Conservation (phyloP, 257 asterid species). For the Schizonepeta tenuifolia region DNA sequence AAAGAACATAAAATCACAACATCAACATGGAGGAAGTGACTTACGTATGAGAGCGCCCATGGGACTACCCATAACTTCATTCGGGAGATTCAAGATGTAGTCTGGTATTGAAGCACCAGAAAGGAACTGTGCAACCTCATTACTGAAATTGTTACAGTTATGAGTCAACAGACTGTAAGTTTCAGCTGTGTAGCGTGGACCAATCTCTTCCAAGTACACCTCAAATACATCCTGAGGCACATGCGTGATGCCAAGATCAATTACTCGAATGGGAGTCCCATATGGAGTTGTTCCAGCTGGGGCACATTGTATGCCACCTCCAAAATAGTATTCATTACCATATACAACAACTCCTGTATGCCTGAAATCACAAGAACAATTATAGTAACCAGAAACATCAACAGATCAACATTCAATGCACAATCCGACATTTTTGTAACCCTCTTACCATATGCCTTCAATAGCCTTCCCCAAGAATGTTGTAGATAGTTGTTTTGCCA, state of each 20-base stretch:
- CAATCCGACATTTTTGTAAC: background rate
- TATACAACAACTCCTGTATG: constrained; percentile 94
- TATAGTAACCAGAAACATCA: background rate
- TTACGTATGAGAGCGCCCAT: constrained; percentile 85
- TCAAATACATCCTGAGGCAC: constrained; percentile 91
- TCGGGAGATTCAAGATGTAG: constrained; percentile 82
- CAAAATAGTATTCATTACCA: constrained; percentile 85
- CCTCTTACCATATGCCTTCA: constrained; percentile 88
- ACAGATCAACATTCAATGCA: background rate
- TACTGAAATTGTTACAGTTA: constrained; percentile 95
- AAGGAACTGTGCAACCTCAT: constrained; percentile 89
- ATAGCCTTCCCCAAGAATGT: constrained; percentile 86
- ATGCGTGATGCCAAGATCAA: constrained; percentile 87
- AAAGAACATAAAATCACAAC: background rate
- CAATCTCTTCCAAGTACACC: constrained; percentile 74
- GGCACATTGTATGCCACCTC: constrained; percentile 81
- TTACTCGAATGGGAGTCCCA: constrained; percentile 76
- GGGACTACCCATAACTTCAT: constrained; percentile 88
- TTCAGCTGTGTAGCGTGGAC: constrained; percentile 86
- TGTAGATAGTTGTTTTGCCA: constrained; percentile 85
- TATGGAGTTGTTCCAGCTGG: constrained; percentile 82
- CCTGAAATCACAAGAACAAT: constrained; percentile 46
- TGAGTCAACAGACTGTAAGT: constrained; percentile 79
- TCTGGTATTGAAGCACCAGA: constrained; percentile 78
- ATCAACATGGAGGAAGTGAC: constrained; percentile 35